Percentiles rank a stretch among this genome's conserved stretches.
phyloP scores from a whole-genome alignment of 2,329 filamentous ascomycete genomes.

The Trichoderma polysporum region DNA sequence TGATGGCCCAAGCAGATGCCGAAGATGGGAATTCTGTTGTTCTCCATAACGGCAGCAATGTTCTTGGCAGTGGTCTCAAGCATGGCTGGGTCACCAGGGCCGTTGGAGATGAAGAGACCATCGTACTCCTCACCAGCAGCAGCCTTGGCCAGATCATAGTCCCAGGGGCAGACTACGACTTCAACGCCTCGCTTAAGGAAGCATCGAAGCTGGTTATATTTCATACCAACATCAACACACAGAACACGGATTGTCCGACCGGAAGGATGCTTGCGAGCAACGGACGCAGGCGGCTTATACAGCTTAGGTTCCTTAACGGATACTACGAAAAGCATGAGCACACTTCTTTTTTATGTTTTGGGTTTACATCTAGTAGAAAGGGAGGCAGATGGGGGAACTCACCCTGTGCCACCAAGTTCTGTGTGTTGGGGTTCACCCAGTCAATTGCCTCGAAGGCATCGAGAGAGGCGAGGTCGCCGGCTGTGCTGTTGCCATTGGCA shows the following conservation, averaged over 20 bases:
- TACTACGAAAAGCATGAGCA: slow-evolving; percentile 60
- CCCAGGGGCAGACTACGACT: slow-evolving; percentile 92
- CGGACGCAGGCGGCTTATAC: slow-evolving; percentile 72
- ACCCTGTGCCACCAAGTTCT: slow-evolving; percentile 95
- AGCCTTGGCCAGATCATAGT: slow-evolving; percentile 81
- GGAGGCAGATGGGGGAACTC: slow-evolving; percentile 43
- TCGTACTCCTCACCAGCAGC: slow-evolving; percentile 83
- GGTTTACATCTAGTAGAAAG: slow-evolving; percentile 2
- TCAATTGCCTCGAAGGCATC: slow-evolving; percentile 72
- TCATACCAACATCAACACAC: slow-evolving; percentile 95
- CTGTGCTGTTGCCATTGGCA: slow-evolving; percentile 45
- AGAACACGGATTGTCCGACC: slow-evolving; percentile 84
- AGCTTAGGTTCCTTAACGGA: slow-evolving; percentile 85
- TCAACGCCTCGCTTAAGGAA: slow-evolving; percentile 89
- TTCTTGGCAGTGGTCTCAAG: slow-evolving; percentile 78
- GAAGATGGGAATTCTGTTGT: slow-evolving; percentile 83
- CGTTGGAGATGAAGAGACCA: slow-evolving; percentile 96
- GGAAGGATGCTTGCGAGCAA: slow-evolving; percentile 81
- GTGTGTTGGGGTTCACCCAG: slow-evolving; percentile 89
- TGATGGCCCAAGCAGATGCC: slow-evolving; percentile 97
- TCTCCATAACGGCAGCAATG: slow-evolving; percentile 71
- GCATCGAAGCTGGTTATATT: slow-evolving; percentile 96
- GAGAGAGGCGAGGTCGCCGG: slow-evolving; percentile 37
- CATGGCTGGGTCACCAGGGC: slow-evolving; percentile 89
- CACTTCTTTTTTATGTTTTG: slow-evolving; percentile 20